Percentiles rank a stretch among this genome's conserved stretches.
These are phyloP conservation scores for Corchorus olitorius DNA, from an alignment of 345 rosid species.

Conservation along the genomic window DNA sequence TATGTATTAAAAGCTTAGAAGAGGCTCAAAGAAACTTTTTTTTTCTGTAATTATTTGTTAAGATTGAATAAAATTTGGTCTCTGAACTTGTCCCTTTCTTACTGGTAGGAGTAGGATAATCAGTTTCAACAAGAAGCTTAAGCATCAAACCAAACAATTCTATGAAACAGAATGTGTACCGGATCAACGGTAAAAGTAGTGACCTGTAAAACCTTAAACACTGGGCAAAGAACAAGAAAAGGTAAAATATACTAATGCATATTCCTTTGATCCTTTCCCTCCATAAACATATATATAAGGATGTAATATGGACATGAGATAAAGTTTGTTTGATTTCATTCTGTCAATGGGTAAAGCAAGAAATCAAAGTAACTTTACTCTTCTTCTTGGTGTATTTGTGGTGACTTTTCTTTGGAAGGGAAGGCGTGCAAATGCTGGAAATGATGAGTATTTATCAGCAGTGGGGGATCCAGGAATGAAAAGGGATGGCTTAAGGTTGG, in stretches of 20 bases:
- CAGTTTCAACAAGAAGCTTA: conserved; percentile 33
- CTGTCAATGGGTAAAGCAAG: conserved; percentile 30
- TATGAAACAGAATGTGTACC: conserved; percentile 33
- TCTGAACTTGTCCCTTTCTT: conserved; percentile 26
- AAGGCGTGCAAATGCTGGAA: conserved; percentile 19
- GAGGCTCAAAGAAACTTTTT: background rate
- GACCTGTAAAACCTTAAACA: background rate
- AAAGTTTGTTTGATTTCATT: conserved; percentile 10
- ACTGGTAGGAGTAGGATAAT: conserved; percentile 35
- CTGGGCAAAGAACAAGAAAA: conserved; percentile 10
- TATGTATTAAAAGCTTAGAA: background rate
- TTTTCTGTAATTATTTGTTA: too few species aligned
- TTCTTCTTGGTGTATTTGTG: conserved; percentile 4
- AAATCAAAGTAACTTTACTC: conserved; percentile 4
- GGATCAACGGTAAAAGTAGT: conserved; percentile 16
- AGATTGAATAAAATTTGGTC: background rate
- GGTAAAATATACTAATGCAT: too few species aligned
- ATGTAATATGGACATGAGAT: background rate
- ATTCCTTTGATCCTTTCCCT: background rate
- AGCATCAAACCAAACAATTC: conserved; percentile 25
- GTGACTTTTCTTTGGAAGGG: conserved; percentile 19
- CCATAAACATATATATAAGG: background rate
- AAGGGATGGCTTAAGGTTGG: conserved; percentile 54
- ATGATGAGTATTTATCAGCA: conserved; percentile 34
- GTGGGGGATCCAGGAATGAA: conserved; percentile 56